Conservation (phyloP, 129 eudicot species). For the Pulicaria dysenterica region DNA sequence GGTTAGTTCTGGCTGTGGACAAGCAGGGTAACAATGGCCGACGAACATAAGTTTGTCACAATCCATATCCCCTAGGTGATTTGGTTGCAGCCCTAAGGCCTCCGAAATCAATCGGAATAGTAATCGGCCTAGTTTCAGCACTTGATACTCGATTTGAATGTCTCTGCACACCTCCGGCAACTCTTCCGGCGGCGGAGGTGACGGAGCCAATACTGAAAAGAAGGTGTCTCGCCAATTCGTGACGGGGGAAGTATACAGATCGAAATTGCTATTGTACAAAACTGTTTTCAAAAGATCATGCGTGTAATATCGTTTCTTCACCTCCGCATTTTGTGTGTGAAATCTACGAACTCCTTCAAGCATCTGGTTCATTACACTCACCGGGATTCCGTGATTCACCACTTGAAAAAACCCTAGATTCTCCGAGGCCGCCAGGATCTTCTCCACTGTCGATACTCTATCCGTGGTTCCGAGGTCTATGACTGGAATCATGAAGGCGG, state of each 20-base stretch:
- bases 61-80: constrained; percentile 32
- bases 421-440: constrained; percentile 36
- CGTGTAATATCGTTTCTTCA: constrained; percentile 35
- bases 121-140: constrained; percentile 27
- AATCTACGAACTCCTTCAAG: constrained; percentile 36
- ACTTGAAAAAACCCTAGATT: constrained; percentile 60
- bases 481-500: constrained; percentile 35
- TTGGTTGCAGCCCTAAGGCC: constrained; percentile 51
- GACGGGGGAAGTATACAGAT: constrained; percentile 21
- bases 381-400: constrained; percentile 59
- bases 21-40: constrained; percentile 53
- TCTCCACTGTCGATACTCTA: constrained; percentile 26
- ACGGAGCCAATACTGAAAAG: constrained; percentile 27
- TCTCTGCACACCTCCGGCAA: constrained; percentile 52
- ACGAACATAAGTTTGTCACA: constrained; percentile 23
- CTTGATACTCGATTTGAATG: constrained; percentile 44
- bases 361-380: constrained; percentile 40
- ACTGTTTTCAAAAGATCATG: constrained; percentile 36
- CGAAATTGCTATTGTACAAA: constrained; percentile 49
- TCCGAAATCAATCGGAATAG: constrained; percentile 49
- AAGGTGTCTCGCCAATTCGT: constrained; percentile 33
- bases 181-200: constrained; percentile 20
- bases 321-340: constrained; percentile 33
- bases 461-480: constrained; percentile 34
- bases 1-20: constrained; percentile 54